Conservation (phyloP, 2,329 filamentous ascomycete species). For the Aplosporella prunicola region DNA sequence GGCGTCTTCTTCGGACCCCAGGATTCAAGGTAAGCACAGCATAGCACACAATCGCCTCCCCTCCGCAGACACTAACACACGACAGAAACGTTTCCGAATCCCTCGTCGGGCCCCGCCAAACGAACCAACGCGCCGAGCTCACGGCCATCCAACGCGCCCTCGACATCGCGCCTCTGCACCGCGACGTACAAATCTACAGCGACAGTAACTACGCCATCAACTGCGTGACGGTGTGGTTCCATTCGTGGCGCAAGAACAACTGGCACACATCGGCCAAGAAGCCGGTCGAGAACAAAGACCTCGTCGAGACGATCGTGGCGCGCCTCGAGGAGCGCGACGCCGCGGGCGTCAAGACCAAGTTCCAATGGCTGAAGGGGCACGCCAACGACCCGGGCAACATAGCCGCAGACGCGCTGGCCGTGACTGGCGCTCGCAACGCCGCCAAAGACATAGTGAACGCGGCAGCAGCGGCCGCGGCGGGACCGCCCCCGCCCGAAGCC, state of each 20-base stretch:
- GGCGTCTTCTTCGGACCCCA: slow-evolving; percentile 56
- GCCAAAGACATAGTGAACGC: too few species aligned
- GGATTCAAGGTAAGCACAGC: slow-evolving; percentile 41
- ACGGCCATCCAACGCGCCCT: slow-evolving; percentile 79
- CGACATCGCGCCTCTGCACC: slow-evolving; percentile 58
- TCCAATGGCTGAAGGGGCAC: slow-evolving; percentile 90
- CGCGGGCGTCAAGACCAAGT: slow-evolving; percentile 52
- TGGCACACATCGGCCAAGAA: slow-evolving; percentile 68
- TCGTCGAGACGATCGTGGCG: slow-evolving; percentile 62
- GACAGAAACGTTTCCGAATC: slow-evolving; percentile 64
- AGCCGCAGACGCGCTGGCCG: slow-evolving; percentile 70
- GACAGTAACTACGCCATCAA: slow-evolving; percentile 88
- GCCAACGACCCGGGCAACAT: slow-evolving; percentile 62
- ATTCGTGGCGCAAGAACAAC: slow-evolving; percentile 62
- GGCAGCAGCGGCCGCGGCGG: too few species aligned
- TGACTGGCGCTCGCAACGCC: slow-evolving; percentile 48
- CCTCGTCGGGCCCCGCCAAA: slow-evolving; percentile 65
- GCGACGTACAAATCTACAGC: slow-evolving; percentile 68
- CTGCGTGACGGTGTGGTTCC: slow-evolving; percentile 77
- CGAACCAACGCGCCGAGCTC: slow-evolving; percentile 90
- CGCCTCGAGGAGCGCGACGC: slow-evolving; percentile 60
- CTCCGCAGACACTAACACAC: slow-evolving; percentile 5
- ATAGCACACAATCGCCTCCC: background rate
- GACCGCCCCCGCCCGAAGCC: too few species aligned
- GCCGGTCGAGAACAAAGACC: slow-evolving; percentile 75